Conservation (phyloP, 768 basidiomycete species). For the Trametes coccinea region DNA sequence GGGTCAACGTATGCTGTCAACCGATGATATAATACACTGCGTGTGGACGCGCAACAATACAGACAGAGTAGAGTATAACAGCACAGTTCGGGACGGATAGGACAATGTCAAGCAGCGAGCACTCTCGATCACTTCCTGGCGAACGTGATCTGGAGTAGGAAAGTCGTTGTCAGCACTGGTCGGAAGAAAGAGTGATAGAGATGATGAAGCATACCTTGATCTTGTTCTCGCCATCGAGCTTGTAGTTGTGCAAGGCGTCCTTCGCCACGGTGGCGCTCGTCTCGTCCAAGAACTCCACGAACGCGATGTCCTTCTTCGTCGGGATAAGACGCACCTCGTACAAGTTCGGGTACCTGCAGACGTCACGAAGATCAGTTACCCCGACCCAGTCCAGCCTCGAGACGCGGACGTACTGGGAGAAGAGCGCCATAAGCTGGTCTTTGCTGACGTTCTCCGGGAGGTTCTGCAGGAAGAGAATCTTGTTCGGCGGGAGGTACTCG, state of each 20-base stretch:
- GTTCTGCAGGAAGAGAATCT: constrained; percentile 97
- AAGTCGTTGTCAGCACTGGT: background rate
- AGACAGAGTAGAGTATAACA: constrained; percentile 9
- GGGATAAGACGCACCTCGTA: constrained; percentile 99
- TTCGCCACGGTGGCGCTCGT: constrained; percentile 87
- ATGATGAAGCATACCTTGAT: constrained; percentile 71
- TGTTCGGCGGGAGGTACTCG: constrained; percentile 99
- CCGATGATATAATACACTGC: constrained; percentile 14
- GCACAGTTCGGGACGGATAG: background rate
- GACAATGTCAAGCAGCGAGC: background rate
- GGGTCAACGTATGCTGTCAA: too few species aligned
- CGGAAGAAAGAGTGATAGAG: constrained; percentile 3
- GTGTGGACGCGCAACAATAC: constrained; percentile 16
- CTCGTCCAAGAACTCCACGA: constrained; percentile 97
- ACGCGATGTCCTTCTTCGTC: constrained; percentile 95
- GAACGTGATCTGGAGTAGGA: constrained; percentile 30
- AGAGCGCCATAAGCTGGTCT: constrained; percentile 86
- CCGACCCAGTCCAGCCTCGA: background rate
- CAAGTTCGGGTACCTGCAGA: constrained; percentile 83
- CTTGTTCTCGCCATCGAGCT: constrained; percentile 95
- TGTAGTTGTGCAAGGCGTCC: constrained; percentile 96
- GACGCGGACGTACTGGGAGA: constrained; percentile 71
- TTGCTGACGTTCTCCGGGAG: constrained; percentile 91
- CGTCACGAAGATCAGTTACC: too few species aligned
- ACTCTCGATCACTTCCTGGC: constrained; percentile 30